Conservation (phyloP, 306 rosid species). For the Hylodesmum podocarpum region DNA sequence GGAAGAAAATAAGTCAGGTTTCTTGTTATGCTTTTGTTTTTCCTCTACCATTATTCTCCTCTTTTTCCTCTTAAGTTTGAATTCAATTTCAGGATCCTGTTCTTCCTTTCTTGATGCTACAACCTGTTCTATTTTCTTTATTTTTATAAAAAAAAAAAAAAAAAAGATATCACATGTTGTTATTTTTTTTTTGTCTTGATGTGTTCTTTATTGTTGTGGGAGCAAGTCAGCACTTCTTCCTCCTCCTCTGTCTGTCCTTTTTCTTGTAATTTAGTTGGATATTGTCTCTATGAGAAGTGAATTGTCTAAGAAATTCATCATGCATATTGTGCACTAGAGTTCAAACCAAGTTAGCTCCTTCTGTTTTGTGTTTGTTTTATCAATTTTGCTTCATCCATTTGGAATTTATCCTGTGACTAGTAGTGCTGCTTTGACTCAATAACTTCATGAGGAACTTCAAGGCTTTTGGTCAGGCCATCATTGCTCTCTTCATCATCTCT, state of each 20-base stretch:
- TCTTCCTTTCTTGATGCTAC: constrained; percentile 30
- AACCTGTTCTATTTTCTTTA: constrained; percentile 25
- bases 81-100: constrained; percentile 35
- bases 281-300: constrained; percentile 18
- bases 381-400: constrained; percentile 21
- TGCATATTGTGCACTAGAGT: constrained; percentile 18
- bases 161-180: too few relatives aligned
- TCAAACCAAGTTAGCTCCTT: constrained; percentile 10
- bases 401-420: background rate
- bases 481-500: constrained; percentile 37
- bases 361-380: background rate
- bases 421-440: constrained; percentile 18
- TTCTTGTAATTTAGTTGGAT: constrained; percentile 8
- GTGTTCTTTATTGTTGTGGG: constrained; percentile 16
- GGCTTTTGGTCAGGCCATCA: constrained; percentile 7
- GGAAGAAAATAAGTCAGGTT: constrained; percentile 28
- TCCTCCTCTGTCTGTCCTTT: constrained; percentile 14
- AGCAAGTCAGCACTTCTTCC: constrained; percentile 23
- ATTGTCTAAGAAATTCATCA: constrained; percentile 4
- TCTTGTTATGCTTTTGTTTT: constrained; percentile 35
- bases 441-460: constrained; percentile 42
- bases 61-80: constrained; percentile 13
- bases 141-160: constrained; percentile 26
- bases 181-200: constrained; percentile 22
- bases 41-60: background rate